phyloP scores from a whole-genome alignment of 2,329 filamentous ascomycete species.

The Curvularia lunata region DNA sequence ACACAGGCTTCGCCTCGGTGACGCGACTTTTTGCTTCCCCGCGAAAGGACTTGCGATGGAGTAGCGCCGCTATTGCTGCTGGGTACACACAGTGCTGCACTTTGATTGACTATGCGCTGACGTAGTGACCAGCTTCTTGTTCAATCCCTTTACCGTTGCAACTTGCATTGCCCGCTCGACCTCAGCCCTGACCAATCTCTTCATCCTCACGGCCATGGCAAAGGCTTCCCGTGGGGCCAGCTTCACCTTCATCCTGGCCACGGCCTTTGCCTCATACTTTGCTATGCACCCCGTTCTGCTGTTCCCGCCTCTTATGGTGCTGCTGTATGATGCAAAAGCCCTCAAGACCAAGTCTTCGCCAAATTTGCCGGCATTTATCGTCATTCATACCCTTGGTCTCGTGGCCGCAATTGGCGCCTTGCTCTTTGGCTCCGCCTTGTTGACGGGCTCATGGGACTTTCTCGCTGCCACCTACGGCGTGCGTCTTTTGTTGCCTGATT shows the following conservation, averaged over 20 bases:
- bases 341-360: conserved; percentile 38
- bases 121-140: conserved; percentile 71
- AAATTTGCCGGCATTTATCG: conserved; percentile 58
- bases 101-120: conserved; percentile 20
- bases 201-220: conserved; percentile 81
- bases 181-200: conserved; percentile 84
- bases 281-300: conserved; percentile 91
- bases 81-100: conserved; percentile 59
- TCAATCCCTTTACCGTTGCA: conserved; percentile 92
- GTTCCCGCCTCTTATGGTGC: conserved; percentile 78
- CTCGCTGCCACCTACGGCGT: conserved; percentile 89
- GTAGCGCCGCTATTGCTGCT: conserved; percentile 76
- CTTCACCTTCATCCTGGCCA: conserved; percentile 78
- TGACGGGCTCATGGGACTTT: conserved; percentile 88
- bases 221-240: conserved; percentile 76
- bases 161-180: conserved; percentile 91
- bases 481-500: conserved; percentile 85
- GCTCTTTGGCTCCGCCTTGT: conserved; percentile 72
- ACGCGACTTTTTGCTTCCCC: conserved; percentile 80
- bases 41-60: conserved; percentile 76
- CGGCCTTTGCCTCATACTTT: conserved; percentile 87
- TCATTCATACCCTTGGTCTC: conserved; percentile 61
- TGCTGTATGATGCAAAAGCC: conserved; percentile 66
- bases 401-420: conserved; percentile 58
- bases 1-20: conserved; percentile 77